A percentile compares a stretch with the other conserved stretches of the same genome.
Evolutionary conservation across 2,329 filamentous ascomycete species (phyloP).

Genomic region (Alternaria postmessia): DNA sequence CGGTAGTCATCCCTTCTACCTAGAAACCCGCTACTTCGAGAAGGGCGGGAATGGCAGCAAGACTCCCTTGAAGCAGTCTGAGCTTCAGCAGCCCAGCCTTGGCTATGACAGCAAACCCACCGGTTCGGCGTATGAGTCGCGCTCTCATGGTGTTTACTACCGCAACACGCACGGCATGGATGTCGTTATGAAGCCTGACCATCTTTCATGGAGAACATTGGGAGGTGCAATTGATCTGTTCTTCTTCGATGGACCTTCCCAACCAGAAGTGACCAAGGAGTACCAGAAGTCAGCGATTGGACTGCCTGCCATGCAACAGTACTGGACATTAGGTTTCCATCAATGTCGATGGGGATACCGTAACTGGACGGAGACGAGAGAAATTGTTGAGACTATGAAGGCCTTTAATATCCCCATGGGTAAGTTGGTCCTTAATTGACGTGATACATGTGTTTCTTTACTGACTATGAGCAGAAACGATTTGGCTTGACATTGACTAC

Average conservation of each 20-base stretch:
- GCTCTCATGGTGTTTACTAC: slow-evolving; percentile 79
- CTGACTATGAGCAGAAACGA: slow-evolving; percentile 34
- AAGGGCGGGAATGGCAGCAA: slow-evolving; percentile 58
- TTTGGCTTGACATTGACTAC: slow-evolving; percentile 58
- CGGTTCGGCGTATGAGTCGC: slow-evolving; percentile 67
- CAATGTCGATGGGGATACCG: slow-evolving; percentile 85
- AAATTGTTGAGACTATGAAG: slow-evolving; percentile 62
- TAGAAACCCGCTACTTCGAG: slow-evolving; percentile 80
- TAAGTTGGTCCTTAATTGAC: neutral
- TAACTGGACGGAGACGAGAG: slow-evolving; percentile 73
- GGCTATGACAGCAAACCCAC: slow-evolving; percentile 11
- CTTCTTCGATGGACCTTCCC: slow-evolving; percentile 77
- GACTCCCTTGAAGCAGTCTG: slow-evolving; percentile 62
- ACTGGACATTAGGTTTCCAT: slow-evolving; percentile 83
- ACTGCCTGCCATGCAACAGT: slow-evolving; percentile 78
- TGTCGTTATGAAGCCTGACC: slow-evolving; percentile 68
- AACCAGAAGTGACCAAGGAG: slow-evolving; percentile 71
- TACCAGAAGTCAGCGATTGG: slow-evolving; percentile 75
- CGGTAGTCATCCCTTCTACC: slow-evolving; percentile 78
- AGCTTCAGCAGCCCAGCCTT: slow-evolving; percentile 49
- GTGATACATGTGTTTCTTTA: neutral
- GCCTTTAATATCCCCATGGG: slow-evolving; percentile 64
- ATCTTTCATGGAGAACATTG: slow-evolving; percentile 76
- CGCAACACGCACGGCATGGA: slow-evolving; percentile 82
- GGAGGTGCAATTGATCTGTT: slow-evolving; percentile 82